Conservation (phyloP, 306 rosid genomes). For the Corylus americana region DNA sequence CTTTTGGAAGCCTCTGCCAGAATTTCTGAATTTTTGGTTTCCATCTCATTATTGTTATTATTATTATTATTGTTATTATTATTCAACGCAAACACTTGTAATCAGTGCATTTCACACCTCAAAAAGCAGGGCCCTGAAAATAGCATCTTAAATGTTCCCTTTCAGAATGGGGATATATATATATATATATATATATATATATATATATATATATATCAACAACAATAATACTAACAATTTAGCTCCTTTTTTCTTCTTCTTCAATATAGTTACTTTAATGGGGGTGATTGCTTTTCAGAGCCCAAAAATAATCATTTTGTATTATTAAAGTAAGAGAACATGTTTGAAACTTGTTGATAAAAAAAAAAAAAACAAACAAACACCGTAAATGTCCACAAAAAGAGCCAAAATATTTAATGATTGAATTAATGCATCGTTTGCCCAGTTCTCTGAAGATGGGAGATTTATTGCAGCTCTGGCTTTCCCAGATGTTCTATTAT, state of each 20-base stretch:
- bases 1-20: background rate
- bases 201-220: too few relatives aligned
- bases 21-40: background rate
- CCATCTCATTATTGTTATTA: background rate
- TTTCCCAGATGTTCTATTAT: constrained; percentile 20
- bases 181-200: too few relatives aligned
- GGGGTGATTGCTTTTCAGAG: background rate
- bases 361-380: background rate
- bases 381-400: constrained; percentile 36
- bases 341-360: background rate
- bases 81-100: background rate
- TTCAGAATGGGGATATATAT: too few relatives aligned
- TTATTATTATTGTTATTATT: background rate
- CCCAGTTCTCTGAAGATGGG: constrained; percentile 42
- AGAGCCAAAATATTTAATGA: constrained; percentile 37
- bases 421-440: constrained; percentile 48
- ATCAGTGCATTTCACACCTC: background rate
- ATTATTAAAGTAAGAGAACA: background rate
- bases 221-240: background rate
- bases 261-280: background rate
- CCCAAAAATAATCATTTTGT: background rate
- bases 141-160: too few relatives aligned
- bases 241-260: background rate
- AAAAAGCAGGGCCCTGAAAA: background rate
- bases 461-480: constrained; percentile 40